These are phyloP conservation scores for Mariannaea sp. DNA, from an alignment of 2,329 filamentous ascomycete genomes.

Conservation along the genomic window DNA sequence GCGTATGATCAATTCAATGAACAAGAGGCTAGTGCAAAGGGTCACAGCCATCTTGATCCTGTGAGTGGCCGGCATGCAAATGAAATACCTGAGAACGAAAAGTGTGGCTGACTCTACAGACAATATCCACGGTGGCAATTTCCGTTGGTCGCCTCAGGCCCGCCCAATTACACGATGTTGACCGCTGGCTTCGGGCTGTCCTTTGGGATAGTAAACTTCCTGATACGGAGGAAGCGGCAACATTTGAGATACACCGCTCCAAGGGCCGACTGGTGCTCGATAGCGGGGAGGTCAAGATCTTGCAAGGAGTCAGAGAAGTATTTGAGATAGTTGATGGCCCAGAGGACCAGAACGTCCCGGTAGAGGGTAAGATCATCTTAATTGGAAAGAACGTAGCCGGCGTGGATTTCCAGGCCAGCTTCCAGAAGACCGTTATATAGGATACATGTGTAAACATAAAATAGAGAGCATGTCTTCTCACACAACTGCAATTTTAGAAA, in stretches of 20 bases:
- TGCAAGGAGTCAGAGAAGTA: constrained; percentile 91
- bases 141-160: constrained; percentile 63
- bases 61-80: constrained; percentile 52
- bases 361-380: constrained; percentile 63
- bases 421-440: constrained; percentile 38
- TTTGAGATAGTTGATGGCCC: constrained; percentile 83
- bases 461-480: not conserved
- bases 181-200: constrained; percentile 80
- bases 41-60: constrained; percentile 89
- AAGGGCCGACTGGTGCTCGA: constrained; percentile 77
- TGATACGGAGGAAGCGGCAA: constrained; percentile 39
- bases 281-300: constrained; percentile 71
- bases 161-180: constrained; percentile 66
- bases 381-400: constrained; percentile 62
- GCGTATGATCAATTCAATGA: constrained; percentile 85
- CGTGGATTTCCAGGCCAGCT: constrained; percentile 57
- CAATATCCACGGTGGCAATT: constrained; percentile 83
- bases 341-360: constrained; percentile 37
- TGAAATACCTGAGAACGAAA: not conserved
- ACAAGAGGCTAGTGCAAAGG: constrained; percentile 73
- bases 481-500: not conserved
- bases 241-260: constrained; percentile 82
- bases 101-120: constrained; percentile 51
- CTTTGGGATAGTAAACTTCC: constrained; percentile 80
- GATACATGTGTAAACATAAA: constrained; percentile 6